Conservation (phyloP, 2,329 filamentous ascomycete genomes). For the Incumbomyces lentus region DNA sequence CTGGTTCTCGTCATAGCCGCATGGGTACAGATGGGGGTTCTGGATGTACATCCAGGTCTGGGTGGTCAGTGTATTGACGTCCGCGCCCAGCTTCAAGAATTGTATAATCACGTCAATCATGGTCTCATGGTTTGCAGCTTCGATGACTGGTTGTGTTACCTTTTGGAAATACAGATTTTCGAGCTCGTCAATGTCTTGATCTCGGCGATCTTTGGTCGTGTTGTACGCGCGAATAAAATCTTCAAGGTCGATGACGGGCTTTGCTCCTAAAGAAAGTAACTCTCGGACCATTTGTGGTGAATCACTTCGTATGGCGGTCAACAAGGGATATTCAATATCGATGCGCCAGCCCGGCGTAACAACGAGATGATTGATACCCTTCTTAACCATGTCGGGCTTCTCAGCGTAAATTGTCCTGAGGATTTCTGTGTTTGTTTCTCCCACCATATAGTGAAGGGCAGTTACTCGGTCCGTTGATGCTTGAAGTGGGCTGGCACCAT, state of each 20-base stretch:
- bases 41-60: slow-evolving; percentile 21
- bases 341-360: slow-evolving; percentile 29
- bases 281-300: slow-evolving; percentile 46
- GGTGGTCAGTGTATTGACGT: slow-evolving; percentile 51
- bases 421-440: slow-evolving; percentile 37
- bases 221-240: slow-evolving; percentile 52
- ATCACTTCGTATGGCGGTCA: slow-evolving; percentile 46
- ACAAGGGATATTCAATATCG: slow-evolving; percentile 41
- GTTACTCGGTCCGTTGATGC: slow-evolving; percentile 57
- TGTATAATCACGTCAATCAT: slow-evolving; percentile 42
- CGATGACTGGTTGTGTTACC: slow-evolving; percentile 56
- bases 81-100: slow-evolving; percentile 54
- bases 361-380: slow-evolving; percentile 56
- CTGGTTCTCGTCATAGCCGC: slow-evolving; percentile 13
- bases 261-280: slow-evolving; percentile 55
- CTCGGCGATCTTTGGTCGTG: slow-evolving; percentile 17
- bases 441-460: slow-evolving; percentile 54
- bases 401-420: slow-evolving; percentile 44
- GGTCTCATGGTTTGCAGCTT: slow-evolving; percentile 43
- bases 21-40: slow-evolving; percentile 24
- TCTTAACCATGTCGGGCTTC: slow-evolving; percentile 44
- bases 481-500: slow-evolving; percentile 64
- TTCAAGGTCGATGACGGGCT: slow-evolving; percentile 50
- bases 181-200: slow-evolving; percentile 37
- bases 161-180: slow-evolving; percentile 37